Conservation (phyloP, 2,329 filamentous ascomycete species). For the Parastagonospora nodorum region DNA sequence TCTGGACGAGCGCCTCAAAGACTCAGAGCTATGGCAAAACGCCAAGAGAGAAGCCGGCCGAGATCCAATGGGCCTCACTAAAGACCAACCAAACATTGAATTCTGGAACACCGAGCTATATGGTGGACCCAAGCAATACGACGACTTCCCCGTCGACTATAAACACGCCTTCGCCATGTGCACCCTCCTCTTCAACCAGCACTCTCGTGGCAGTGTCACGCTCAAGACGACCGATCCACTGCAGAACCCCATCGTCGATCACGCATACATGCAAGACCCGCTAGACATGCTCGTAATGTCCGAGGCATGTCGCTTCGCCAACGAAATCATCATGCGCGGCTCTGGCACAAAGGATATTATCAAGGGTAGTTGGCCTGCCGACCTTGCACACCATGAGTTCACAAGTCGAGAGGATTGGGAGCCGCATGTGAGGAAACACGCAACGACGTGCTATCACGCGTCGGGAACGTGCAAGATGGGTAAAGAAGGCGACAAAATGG, state of each 20-base stretch:
- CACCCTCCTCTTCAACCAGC: slow-evolving; percentile 62
- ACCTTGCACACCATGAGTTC: slow-evolving; percentile 58
- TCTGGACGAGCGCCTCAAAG: slow-evolving; percentile 63
- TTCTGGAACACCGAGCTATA: slow-evolving; percentile 68
- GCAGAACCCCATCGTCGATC: slow-evolving; percentile 62
- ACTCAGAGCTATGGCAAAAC: slow-evolving; percentile 60
- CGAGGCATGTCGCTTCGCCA: slow-evolving; percentile 63
- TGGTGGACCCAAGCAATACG: slow-evolving; percentile 63
- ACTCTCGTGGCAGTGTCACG: slow-evolving; percentile 61
- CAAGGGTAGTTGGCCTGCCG: slow-evolving; percentile 64
- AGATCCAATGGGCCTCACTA: slow-evolving; percentile 66
- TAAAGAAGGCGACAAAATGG: slow-evolving; percentile 29
- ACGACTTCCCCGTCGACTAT: slow-evolving; percentile 58
- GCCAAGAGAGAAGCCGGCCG: slow-evolving; percentile 53
- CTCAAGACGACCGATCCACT: slow-evolving; percentile 55
- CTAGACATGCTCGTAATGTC: slow-evolving; percentile 64
- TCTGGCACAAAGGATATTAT: slow-evolving; percentile 63
- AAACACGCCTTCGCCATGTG: slow-evolving; percentile 64
- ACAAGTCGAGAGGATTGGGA: slow-evolving; percentile 64
- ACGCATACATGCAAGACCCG: slow-evolving; percentile 62
- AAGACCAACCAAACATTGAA: slow-evolving; percentile 64
- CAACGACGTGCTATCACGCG: slow-evolving; percentile 63
- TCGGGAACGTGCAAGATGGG: slow-evolving; percentile 65
- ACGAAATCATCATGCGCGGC: slow-evolving; percentile 65
- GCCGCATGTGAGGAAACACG: slow-evolving; percentile 61